These are phyloP conservation scores for Tolypocladium album DNA, from an alignment of 2,329 filamentous ascomycete species.

Conservation along the genomic window DNA sequence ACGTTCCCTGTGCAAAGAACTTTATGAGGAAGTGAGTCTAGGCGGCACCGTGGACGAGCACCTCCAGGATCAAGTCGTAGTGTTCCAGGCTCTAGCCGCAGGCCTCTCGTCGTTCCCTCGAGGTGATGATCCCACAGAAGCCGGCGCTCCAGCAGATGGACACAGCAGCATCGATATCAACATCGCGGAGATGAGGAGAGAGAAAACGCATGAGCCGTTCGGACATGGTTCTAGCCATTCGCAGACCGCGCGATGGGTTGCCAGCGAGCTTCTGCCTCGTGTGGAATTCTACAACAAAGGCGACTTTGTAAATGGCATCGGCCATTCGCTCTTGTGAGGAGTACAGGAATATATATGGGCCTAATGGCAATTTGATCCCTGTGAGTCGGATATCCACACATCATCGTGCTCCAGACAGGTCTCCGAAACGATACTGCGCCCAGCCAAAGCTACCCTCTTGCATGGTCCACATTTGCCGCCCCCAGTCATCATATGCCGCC, in stretches of 20 bases:
- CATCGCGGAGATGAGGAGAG: conserved; percentile 21
- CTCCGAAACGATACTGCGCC: conserved; percentile 36
- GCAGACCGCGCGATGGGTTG: conserved; percentile 51
- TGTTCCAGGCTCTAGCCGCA: conserved; percentile 47
- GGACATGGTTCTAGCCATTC: conserved; percentile 46
- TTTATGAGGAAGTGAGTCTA: conserved; percentile 32
- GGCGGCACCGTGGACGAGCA: conserved; percentile 42
- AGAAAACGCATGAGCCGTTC: conserved; percentile 38
- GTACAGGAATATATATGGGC: not conserved
- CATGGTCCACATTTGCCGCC: conserved; percentile 32
- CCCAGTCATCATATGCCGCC: conserved; percentile 28
- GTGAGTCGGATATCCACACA: too few species aligned
- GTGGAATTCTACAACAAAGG: conserved; percentile 42
- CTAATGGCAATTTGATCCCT: not conserved
- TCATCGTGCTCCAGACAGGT: conserved; percentile 13
- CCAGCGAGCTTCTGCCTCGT: conserved; percentile 35
- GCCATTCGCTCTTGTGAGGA: conserved; percentile 11
- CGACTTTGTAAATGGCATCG: conserved; percentile 35
- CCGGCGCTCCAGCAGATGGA: conserved; percentile 7
- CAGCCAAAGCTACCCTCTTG: conserved; percentile 34
- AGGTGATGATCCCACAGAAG: conserved; percentile 8
- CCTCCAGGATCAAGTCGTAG: conserved; percentile 50
- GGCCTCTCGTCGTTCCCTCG: conserved; percentile 37
- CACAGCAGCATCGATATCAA: conserved; percentile 17
- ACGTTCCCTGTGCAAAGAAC: conserved; percentile 29